Evolutionary conservation across 169 alveolate species (phyloP).

Genomic region (Perkinsus chesapeaki): DNA sequence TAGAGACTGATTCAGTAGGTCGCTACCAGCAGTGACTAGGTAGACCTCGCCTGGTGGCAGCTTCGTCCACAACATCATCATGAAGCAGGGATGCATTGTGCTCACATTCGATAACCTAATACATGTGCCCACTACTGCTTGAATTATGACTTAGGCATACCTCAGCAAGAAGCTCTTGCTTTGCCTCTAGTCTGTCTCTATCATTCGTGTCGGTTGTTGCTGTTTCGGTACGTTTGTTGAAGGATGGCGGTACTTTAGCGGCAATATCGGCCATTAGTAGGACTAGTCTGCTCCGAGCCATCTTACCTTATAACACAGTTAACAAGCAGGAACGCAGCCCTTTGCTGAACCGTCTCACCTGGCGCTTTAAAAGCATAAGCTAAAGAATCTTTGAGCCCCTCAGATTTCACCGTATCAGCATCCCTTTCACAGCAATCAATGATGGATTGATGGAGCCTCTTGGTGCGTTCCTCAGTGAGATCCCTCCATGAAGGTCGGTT

Average conservation of each 20-base stretch:
- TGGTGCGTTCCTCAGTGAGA: not conserved
- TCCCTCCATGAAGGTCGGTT: not conserved
- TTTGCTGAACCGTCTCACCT: no score
- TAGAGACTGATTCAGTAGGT: not conserved
- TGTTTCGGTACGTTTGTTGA: not conserved
- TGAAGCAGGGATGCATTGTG: not conserved
- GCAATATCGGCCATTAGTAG: not conserved
- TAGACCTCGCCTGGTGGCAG: not conserved
- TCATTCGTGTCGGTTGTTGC: not conserved
- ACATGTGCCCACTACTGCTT: no score
- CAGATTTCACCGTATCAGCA: not conserved
- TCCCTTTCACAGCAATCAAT: not conserved
- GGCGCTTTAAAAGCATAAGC: not conserved
- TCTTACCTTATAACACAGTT: not conserved
- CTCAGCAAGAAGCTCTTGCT: not conserved
- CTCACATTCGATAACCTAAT: not conserved
- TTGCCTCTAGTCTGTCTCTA: not conserved
- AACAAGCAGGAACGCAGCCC: not conserved
- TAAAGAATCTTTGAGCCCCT: not conserved
- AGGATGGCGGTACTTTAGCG: not conserved
- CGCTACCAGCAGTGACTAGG: not conserved
- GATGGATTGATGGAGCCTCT: not conserved
- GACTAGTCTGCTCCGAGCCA: not conserved
- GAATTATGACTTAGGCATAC: not conserved
- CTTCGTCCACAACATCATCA: not conserved